Base-by-base conservation (phyloP, 1,284 basidiomycete genomes). In the Schizopora paradoxa region DNA sequence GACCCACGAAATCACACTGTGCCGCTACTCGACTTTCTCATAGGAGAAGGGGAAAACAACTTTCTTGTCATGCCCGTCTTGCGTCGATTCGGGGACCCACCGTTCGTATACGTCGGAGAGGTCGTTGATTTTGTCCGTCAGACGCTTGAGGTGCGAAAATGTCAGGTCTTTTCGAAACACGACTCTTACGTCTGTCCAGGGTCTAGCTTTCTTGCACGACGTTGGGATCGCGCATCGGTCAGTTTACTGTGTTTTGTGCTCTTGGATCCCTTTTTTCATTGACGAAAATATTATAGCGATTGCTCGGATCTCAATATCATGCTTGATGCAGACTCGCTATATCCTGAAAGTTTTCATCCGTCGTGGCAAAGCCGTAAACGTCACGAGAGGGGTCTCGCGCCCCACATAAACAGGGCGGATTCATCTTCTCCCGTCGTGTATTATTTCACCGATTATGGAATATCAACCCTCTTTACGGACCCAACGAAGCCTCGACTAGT, bases 371-470 rank as follows among this genome's bases (percentile, higher is more conserved):
- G 45, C 42, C 19, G 29, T 21, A 7, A 19, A 43, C 22, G 35
- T 29, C 19, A 18, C 14, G 2, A n/a, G n/a, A n/a, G n/a, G n/a
- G n/a, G n/a, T n/a, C n/a, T n/a, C n/a, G n/a, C n/a, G n/a, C n/a
- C n/a, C 45, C 45, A 31, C 4, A 35, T 44, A 0, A 45, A 51
- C 0, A 31, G 54, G 10, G 36, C 45, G 0, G 50, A 53, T 21
- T 7, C 28, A 6, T 41, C 41, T 1, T 29, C 43, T 8, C 35
- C 42, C 0, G 53, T 61, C 3, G 51, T 45, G 11, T 64, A 63
- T 48, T 61, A 53, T 46, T 59, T 60, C 45, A 60, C 59, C 28
- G 61, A 63, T 43, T 64, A 61, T 23, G 59, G 58, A 0, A 49
- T 64, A 1, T 59, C 61, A 0, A 28, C 43, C 1, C 39, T 31